Base-by-base conservation (phyloP, 176 grass and related monocot species). In the Aegilops bicornis region DNA sequence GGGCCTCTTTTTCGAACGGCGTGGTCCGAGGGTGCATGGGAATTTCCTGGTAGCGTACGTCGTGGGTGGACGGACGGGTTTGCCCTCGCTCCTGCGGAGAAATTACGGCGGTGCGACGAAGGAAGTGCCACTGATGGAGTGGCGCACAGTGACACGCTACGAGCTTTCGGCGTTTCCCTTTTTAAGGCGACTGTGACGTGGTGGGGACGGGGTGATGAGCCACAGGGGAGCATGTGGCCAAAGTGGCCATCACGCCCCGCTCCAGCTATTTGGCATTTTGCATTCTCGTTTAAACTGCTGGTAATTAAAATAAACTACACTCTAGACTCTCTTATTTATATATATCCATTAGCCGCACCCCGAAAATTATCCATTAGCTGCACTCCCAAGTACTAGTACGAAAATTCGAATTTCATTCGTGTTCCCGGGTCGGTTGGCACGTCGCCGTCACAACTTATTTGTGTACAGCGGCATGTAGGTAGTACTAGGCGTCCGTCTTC, bases 1-100 rank as follows among this genome's bases (percentile, higher is more conserved):
- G 76, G 60, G 37, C 6, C 7, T 70, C 30, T 77, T 88, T 91
- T 81, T 70, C 35, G 69, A 84, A 68, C 76, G 60, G 76, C 73
- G 80, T 87, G 85, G 66, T 68, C 69, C 43, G 9, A 30, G 76
- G 33, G 15, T 33, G 48, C 45, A 9, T 77, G 73, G 48, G 47
- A 20, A 77, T 33, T 77, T 77, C 74, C 27, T 77, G 25, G 73
- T 11, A 8, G 6, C 0, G 0, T 3, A 59, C 4, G 63, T 13
- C 4, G 70, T 54, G 50, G 50, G 6, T n/a, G 3, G 5, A 69
- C 67, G 40, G 85, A 91, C 85, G 48, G 5, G 29, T 11, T 1
- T 84, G 1, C 30, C 89, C 89, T 30, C 76, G n/a, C 0, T 2
- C 0, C 2, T 69, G 23, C 0, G 1, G 1, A 1, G 24, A 0